Conservation (phyloP, 106 monocot genomes). For the Allium cepa region DNA sequence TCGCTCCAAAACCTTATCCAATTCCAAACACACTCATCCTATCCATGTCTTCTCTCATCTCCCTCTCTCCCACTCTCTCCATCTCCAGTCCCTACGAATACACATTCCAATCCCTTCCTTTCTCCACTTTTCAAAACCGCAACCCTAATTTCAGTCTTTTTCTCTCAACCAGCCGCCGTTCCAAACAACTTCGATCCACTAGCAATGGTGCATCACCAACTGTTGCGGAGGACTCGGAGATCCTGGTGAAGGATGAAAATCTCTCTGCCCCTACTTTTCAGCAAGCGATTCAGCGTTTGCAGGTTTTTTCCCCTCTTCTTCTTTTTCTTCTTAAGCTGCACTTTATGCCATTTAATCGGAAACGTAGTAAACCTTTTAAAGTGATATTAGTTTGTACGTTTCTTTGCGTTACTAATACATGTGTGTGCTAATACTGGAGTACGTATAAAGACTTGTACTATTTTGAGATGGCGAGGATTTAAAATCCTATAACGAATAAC, state of each 20-base stretch:
- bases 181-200: slow-evolving; percentile 7
- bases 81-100: not conserved
- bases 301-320: slow-evolving; percentile 31
- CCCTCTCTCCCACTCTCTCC: slow-evolving; percentile 11
- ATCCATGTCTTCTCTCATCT: slow-evolving; percentile 1
- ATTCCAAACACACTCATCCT: slow-evolving; percentile 4
- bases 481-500: not conserved
- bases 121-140: slow-evolving; percentile 3
- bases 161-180: not conserved
- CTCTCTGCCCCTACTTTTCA: slow-evolving; percentile 61
- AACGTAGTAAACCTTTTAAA: not conserved
- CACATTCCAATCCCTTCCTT: slow-evolving; percentile 5
- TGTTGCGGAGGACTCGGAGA: slow-evolving; percentile 2
- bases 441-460: too few species aligned
- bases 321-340: not conserved
- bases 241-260: not conserved
- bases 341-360: too few species aligned
- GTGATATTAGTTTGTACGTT: too few species aligned
- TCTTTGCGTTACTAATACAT: too few species aligned
- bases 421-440: too few species aligned
- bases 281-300: slow-evolving; percentile 90
- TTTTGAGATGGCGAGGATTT: not conserved
- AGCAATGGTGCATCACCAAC: slow-evolving; percentile 22
- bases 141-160: slow-evolving; percentile 3
- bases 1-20: slow-evolving; percentile 20